A percentile compares a stretch with the other conserved stretches of the same genome.
phyloP scores from a whole-genome alignment of 192 early-diverging fungal genomes.

The Backusella parvicylindrica region DNA sequence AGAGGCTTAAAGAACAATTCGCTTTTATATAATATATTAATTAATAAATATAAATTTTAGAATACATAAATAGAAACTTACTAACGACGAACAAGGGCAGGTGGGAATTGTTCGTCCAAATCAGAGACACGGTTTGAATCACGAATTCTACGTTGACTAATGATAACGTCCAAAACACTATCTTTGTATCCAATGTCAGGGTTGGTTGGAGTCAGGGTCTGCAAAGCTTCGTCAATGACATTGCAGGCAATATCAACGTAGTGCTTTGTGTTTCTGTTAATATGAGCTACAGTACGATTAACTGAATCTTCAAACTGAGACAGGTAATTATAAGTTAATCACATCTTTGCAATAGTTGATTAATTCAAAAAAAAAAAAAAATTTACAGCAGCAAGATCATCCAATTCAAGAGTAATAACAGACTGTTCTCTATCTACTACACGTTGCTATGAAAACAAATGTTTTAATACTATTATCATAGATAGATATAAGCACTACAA shows the following conservation, averaged over 20 bases:
- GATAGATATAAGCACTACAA: not conserved
- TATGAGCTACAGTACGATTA: slow-evolving; percentile 54
- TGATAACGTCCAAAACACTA: slow-evolving; percentile 86
- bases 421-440: slow-evolving; percentile 61
- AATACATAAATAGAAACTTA: slow-evolving; percentile 38
- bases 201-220: slow-evolving; percentile 45
- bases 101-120: slow-evolving; percentile 58
- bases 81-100: slow-evolving; percentile 84
- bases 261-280: slow-evolving; percentile 81
- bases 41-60: not conserved
- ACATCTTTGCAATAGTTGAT: not conserved
- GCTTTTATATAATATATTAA: slow-evolving; percentile 40
- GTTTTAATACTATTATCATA: not conserved
- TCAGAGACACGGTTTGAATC: slow-evolving; percentile 46
- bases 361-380: not conserved
- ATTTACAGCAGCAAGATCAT: slow-evolving; percentile 59
- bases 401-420: slow-evolving; percentile 60
- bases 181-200: slow-evolving; percentile 59
- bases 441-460: slow-evolving; percentile 42
- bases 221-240: slow-evolving; percentile 68
- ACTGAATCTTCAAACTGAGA: slow-evolving; percentile 36
- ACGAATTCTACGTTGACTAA: slow-evolving; percentile 77
- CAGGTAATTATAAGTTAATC: not conserved
- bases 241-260: slow-evolving; percentile 78
- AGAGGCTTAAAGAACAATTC: slow-evolving; percentile 80